Evolutionary conservation across 352 stramenopile genomes (phyloP), one percentile per base, ranked within the genome.

Genomic region (Pythium brassicae): DNA sequence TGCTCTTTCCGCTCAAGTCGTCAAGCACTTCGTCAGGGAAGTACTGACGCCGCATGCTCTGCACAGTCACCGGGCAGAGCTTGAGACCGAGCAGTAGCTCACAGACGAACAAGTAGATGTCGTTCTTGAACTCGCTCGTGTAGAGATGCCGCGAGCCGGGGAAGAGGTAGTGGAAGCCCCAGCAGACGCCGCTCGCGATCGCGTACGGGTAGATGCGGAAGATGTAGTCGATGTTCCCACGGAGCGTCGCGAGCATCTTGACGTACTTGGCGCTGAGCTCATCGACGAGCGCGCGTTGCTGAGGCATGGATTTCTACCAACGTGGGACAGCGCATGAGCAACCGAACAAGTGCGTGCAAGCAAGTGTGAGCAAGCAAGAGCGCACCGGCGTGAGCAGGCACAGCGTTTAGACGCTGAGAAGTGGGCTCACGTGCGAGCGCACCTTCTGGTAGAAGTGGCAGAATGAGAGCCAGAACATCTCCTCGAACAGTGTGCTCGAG

Each of bases 181-280:
- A 93, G 63, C 78, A 89, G 26, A 95, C 76, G 10, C 66, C 71
- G 29, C 87, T 91, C 2, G 84, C 73, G 52, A 96, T 64, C 2
- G 85, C 79, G 62, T 94, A 96, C 42, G 87, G 87, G 52, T 94
- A 95, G n/a, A 94, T 74, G 22, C 80, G 74, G 65, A 96, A 95
- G 61, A 95, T 76, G 56, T 94, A 87, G 64, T 96, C 87, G 52
- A 83, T 86, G 59, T 76, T 91, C 35, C 70, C 70, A 19, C 75
- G 83, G 42, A 95, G 69, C 19, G 66, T 62, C 49, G 75, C 71
- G 12, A 95, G 72, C 62, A 95, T 79, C 63, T 91, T 83, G 39
- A 95, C 78, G 61, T 95, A 95, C 45, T 86, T 74, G 23, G 68
- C 60, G 47, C 82, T 85, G 23, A 96, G 84, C 12, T 72, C 65